A percentile compares a stretch with the other conserved stretches of the same genome.
These are phyloP conservation scores for Rhizopogon rudus DNA, from an alignment of 768 basidiomycete species.

Conservation along the genomic window DNA sequence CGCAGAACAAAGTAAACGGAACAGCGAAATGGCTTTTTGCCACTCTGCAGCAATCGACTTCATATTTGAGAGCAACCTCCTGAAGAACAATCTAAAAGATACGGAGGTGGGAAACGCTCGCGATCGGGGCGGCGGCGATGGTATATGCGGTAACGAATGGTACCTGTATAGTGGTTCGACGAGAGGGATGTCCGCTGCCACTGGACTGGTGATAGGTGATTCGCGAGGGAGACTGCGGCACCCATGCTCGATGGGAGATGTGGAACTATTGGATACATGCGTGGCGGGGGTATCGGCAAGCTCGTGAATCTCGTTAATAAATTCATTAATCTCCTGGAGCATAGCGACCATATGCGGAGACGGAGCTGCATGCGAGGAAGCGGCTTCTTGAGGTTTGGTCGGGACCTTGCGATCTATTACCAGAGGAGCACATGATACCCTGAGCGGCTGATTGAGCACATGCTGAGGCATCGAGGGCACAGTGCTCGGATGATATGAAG, in stretches of 20 bases:
- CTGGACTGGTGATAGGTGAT: too few relatives aligned
- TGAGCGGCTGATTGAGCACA: too few relatives aligned
- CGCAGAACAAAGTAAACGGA: background rate
- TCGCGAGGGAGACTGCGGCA: conserved; percentile 23
- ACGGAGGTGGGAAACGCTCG: conserved; percentile 2
- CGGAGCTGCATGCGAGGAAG: too few relatives aligned
- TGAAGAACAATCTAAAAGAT: conserved; percentile 21
- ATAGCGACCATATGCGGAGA: conserved; percentile 23
- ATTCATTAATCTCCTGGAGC: conserved; percentile 20
- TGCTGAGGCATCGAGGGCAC: too few relatives aligned
- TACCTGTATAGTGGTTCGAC: conserved; percentile 4
- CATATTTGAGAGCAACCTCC: conserved; percentile 18
- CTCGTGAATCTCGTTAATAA: conserved; percentile 21
- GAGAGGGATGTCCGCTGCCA: too few relatives aligned
- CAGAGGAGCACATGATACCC: too few relatives aligned
- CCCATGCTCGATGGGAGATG: conserved; percentile 23
- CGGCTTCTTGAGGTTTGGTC: too few relatives aligned
- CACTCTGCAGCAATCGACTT: too few relatives aligned
- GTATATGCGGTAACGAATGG: conserved; percentile 14
- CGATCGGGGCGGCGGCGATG: conserved; percentile 9
- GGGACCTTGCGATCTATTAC: too few relatives aligned
- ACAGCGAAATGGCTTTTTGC: background rate
- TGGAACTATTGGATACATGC: conserved; percentile 18
- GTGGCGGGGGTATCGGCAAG: background rate
- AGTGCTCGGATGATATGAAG: too few relatives aligned